Percentiles rank a stretch among this genome's conserved stretches.
These are phyloP conservation scores for Pseudogymnoascus sp. DNA, from an alignment of 2,329 filamentous ascomycete genomes.

Conservation along the genomic window DNA sequence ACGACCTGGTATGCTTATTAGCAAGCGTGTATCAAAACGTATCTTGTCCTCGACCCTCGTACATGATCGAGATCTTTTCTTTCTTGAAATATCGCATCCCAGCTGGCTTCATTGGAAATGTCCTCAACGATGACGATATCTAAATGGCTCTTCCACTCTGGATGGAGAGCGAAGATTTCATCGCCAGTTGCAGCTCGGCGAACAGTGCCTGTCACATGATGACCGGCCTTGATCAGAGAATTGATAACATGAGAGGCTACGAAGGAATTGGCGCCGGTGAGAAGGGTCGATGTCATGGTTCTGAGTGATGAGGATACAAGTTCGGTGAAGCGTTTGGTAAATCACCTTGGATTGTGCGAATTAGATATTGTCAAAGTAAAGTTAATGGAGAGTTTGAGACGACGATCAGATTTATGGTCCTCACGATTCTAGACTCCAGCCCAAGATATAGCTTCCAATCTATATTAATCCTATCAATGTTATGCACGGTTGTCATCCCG, in stretches of 20 bases:
- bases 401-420: not conserved
- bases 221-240: slow-evolving; percentile 21
- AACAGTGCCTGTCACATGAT: slow-evolving; percentile 24
- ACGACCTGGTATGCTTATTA: slow-evolving; percentile 16
- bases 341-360: slow-evolving; percentile 14
- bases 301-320: slow-evolving; percentile 32
- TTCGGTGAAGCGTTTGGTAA: slow-evolving; percentile 51
- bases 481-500: not conserved
- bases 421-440: not conserved
- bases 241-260: slow-evolving; percentile 25
- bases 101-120: slow-evolving; percentile 21
- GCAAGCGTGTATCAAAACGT: not conserved
- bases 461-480: not conserved
- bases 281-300: slow-evolving; percentile 26
- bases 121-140: slow-evolving; percentile 28
- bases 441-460: not conserved
- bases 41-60: not conserved
- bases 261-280: slow-evolving; percentile 28
- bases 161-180: slow-evolving; percentile 23
- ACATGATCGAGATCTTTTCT: slow-evolving; percentile 24
- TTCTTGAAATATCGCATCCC: slow-evolving; percentile 25
- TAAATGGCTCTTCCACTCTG: slow-evolving; percentile 26
- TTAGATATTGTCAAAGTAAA: not conserved
- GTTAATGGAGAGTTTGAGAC: not conserved
- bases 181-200: slow-evolving; percentile 20